A percentile compares a stretch with the other conserved stretches of the same genome.
Conservation (phyloP, 2,329 filamentous ascomycete species). For the Bipolaris zeicola region DNA sequence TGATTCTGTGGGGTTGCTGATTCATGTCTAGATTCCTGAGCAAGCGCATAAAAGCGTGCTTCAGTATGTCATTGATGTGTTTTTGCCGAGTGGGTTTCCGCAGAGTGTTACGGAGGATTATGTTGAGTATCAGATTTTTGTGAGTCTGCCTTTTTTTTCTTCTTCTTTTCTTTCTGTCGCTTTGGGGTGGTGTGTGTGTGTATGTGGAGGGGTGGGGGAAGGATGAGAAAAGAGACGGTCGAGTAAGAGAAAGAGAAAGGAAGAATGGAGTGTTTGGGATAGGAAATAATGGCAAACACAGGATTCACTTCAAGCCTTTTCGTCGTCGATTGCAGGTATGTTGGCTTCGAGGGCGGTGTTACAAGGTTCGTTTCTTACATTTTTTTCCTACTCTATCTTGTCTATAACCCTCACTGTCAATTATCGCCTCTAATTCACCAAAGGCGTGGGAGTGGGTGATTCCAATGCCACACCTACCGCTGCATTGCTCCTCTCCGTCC, state of each 20-base stretch:
- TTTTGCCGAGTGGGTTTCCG: slow-evolving; percentile 86
- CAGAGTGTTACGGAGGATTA: slow-evolving; percentile 87
- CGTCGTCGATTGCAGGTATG: slow-evolving; percentile 78
- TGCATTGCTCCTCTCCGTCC: slow-evolving; percentile 79
- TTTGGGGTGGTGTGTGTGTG: background rate
- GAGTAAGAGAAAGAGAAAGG: background rate
- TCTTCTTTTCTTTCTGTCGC: too few relatives aligned
- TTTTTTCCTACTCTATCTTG: background rate
- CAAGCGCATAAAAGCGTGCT: slow-evolving; percentile 19
- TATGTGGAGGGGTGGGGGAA: too few relatives aligned
- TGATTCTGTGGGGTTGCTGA: background rate
- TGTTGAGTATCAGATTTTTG: slow-evolving; percentile 74
- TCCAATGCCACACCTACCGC: slow-evolving; percentile 77
- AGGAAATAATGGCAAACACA: slow-evolving; percentile 17
- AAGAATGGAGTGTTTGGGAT: background rate
- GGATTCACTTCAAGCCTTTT: slow-evolving; percentile 85
- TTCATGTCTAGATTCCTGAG: slow-evolving; percentile 3
- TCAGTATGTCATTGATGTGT: slow-evolving; percentile 67
- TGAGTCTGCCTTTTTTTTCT: slow-evolving; percentile 32
- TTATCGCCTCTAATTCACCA: background rate
- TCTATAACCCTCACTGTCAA: background rate
- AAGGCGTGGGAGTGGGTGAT: slow-evolving; percentile 83
- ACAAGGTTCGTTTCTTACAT: slow-evolving; percentile 58
- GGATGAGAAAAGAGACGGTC: background rate
- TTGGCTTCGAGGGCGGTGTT: slow-evolving; percentile 83